phyloP scores from a whole-genome alignment of 2,329 filamentous ascomycete species.

The Diaporthe sp. region DNA sequence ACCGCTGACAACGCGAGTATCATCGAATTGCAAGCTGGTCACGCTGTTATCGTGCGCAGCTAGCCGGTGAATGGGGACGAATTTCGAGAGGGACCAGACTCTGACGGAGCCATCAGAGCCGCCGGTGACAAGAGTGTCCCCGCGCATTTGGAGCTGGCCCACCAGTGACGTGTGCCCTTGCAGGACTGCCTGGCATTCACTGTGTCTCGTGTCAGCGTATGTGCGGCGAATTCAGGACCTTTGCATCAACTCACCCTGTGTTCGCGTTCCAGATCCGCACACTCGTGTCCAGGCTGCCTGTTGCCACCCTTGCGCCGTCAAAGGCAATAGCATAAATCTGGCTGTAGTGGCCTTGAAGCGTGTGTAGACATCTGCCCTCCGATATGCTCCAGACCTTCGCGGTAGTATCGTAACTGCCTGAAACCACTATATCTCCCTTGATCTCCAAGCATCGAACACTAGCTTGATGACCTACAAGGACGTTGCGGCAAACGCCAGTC shows the following conservation, averaged over 20 bases:
- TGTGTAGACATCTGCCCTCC: slow-evolving; percentile 90
- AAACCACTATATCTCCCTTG: slow-evolving; percentile 96
- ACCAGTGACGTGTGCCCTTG: slow-evolving; percentile 98
- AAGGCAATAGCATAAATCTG: slow-evolving; percentile 99
- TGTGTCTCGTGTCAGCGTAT: slow-evolving; percentile 49
- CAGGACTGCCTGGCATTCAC: slow-evolving; percentile 86
- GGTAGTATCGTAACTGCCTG: slow-evolving; percentile 96
- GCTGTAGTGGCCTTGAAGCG: slow-evolving; percentile 93
- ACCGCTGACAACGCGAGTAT: slow-evolving; percentile 93
- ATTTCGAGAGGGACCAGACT: slow-evolving; percentile 93
- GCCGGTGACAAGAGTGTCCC: slow-evolving; percentile 93
- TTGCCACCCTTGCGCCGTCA: slow-evolving; percentile 92
- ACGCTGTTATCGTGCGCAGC: slow-evolving; percentile 99
- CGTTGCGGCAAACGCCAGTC: slow-evolving; percentile 88
- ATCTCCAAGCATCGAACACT: slow-evolving; percentile 96
- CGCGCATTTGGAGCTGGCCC: slow-evolving; percentile 94
- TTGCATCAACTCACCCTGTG: slow-evolving; percentile 72
- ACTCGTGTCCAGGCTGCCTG: slow-evolving; percentile 95
- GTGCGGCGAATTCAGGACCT: slow-evolving; percentile 24
- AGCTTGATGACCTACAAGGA: slow-evolving; percentile 93
- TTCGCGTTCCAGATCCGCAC: slow-evolving; percentile 96
- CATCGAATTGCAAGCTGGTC: slow-evolving; percentile 96
- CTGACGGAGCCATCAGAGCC: slow-evolving; percentile 96
- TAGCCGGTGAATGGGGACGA: slow-evolving; percentile 91
- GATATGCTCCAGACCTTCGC: slow-evolving; percentile 98